phyloP scores from a whole-genome alignment of 2,329 filamentous ascomycete species.

The Arthrobotrys megalospora region DNA sequence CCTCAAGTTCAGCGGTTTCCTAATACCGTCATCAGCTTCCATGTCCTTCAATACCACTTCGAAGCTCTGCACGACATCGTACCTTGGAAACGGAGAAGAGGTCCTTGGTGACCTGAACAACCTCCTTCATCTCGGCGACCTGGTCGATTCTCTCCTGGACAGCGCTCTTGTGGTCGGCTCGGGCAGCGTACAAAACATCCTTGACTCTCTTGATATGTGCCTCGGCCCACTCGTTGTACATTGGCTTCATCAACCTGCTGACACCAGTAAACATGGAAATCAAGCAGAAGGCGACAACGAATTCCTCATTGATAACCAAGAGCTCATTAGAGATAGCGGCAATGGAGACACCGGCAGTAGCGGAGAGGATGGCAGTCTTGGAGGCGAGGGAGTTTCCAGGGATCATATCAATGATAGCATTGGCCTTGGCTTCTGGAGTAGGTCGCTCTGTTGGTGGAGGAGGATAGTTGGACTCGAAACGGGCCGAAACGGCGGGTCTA shows the following conservation, averaged over 20 bases:
- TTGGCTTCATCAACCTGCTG: constrained; percentile 92
- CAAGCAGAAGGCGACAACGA: constrained; percentile 91
- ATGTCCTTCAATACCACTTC: background rate
- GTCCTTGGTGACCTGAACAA: constrained; percentile 96
- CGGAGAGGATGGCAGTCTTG: constrained; percentile 97
- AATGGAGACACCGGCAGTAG: constrained; percentile 87
- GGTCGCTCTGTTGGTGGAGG: constrained; percentile 78
- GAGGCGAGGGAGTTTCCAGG: constrained; percentile 92
- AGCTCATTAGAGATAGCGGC: constrained; percentile 99
- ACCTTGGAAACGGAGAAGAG: constrained; percentile 99
- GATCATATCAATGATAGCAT: constrained; percentile 92
- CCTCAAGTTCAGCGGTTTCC: constrained; percentile 98
- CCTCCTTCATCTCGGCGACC: constrained; percentile 92
- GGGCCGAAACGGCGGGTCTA: constrained; percentile 77
- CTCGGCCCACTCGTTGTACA: constrained; percentile 93
- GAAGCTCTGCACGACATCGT: constrained; percentile 64
- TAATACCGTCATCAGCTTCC: constrained; percentile 67
- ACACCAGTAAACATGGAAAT: constrained; percentile 92
- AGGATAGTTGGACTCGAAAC: constrained; percentile 76
- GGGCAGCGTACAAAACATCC: constrained; percentile 92
- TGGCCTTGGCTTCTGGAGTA: constrained; percentile 96
- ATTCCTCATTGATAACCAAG: constrained; percentile 99
- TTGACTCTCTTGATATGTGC: constrained; percentile 91
- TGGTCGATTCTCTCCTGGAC: constrained; percentile 94
- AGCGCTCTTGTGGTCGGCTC: constrained; percentile 93